Evolutionary conservation across 2,329 filamentous ascomycete species (phyloP), one percentile per base, ranked within the genome.

Genomic region (Venturia effusa): DNA sequence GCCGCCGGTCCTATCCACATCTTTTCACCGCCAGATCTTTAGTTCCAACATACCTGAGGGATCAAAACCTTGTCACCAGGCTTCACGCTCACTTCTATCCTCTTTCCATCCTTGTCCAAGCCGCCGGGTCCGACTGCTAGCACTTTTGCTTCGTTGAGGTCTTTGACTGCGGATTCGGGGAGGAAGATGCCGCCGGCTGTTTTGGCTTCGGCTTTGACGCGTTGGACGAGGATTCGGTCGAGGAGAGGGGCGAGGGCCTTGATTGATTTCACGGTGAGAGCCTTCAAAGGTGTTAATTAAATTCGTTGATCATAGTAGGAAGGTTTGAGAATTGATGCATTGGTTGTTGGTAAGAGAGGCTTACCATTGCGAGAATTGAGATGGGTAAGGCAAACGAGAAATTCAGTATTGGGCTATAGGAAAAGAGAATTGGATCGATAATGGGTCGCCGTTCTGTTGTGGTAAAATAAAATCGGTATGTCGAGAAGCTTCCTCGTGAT

Each of bases 161-260:
- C 94, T 85, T 99, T 96, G 75, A 97, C 91, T 73, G 88, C 90
- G 67, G 88, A 92, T 83, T 99, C 94, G 71, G 94, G 94, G 69
- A 99, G 89, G 84, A 95, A 97, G 84, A 99, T 96, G 73, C 94
- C 94, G 74, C 88, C 88, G 71, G 94, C 92, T 61, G 94, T 99
- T 85, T 97, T 97, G 75, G 92, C 79, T 81, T 97, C 93, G 73
- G 93, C 90, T 83, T 97, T 97, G 81, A 97, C 81, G 79, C 94
- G 91, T 87, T 99, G 94, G 71, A 99, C 91, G 68, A 99, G 88
- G 71, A 99, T 92, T 73, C 94, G 93, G 86, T 99, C 94, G 79
- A 99, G 88, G 70, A 99, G 92, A 68, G 94, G 94, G 66, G 88
- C 89, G 72, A 99, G 92, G 74, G 88, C 87, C 81, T 93, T 94